These are phyloP conservation scores for Metschnikowia orientalis DNA, from an alignment of 805 yeast genomes.

Conservation along the genomic window DNA sequence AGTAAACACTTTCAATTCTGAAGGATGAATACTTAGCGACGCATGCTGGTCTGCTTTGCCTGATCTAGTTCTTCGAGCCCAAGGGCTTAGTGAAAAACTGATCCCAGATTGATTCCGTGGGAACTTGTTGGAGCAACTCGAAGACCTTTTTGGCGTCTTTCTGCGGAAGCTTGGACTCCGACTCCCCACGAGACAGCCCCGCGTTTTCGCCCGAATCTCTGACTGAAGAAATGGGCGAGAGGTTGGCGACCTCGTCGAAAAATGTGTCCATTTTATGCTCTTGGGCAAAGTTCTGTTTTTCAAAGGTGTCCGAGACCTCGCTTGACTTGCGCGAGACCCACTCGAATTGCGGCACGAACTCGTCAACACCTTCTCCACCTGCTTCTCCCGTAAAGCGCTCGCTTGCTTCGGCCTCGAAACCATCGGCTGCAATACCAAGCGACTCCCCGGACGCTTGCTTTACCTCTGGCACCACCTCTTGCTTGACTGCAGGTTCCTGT, in stretches of 20 bases:
- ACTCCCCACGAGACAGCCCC: background rate
- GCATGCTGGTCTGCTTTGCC: too few relatives aligned
- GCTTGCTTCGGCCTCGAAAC: too few relatives aligned
- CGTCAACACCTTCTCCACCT: background rate
- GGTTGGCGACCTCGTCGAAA: conserved; percentile 44
- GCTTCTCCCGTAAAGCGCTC: too few relatives aligned
- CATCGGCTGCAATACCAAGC: background rate
- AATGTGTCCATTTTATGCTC: conserved; percentile 37
- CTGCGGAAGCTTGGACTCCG: conserved; percentile 6
- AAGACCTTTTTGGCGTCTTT: conserved; percentile 53
- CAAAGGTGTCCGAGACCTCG: conserved; percentile 1
- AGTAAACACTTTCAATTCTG: too few relatives aligned
- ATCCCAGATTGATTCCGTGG: conserved; percentile 67
- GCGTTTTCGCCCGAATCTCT: conserved; percentile 4
- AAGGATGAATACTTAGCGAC: too few relatives aligned
- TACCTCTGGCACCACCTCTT: background rate
- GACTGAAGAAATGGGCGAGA: conserved; percentile 16
- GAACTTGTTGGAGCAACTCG: conserved; percentile 59
- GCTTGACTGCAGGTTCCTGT: background rate
- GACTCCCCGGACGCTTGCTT: background rate
- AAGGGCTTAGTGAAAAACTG: conserved; percentile 44
- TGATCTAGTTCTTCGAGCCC: background rate
- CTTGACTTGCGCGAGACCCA: conserved; percentile 7
- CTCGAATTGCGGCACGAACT: conserved; percentile 7
- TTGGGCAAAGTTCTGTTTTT: conserved; percentile 1